Base-by-base conservation (phyloP, 2,329 filamentous ascomycete species). In the Drechslerella coelobrocha region DNA sequence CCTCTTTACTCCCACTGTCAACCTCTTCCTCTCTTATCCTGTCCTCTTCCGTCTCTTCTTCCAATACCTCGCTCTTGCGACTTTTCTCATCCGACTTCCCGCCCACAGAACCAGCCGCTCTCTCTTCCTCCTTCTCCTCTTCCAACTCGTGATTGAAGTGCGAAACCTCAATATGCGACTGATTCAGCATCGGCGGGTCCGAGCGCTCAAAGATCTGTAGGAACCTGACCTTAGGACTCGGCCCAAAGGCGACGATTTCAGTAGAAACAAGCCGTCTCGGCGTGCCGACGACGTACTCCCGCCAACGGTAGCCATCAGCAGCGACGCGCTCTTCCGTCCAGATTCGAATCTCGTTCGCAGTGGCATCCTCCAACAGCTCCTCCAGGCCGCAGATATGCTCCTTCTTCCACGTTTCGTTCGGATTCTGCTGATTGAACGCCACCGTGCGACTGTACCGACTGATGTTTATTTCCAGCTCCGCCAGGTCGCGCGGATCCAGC, bases 131-230 rank as follows among this genome's bases (percentile, higher is more conserved):
- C 50, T 37, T 68, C 59, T 17, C 54, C 56, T 17, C 29, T 23
- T 39, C 34, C 5, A n/a, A 4, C 5, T n/a, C 34, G 29, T 61
- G 63, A 37, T 68, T 68, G 21, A 55, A 68, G 43, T 68, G 63
- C 41, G 63, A 68, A 9, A 68, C 63, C 26, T 68, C 63, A 45
- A 68, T 68, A 47, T 68, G 63, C 34, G 63, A 68, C 39, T 68
- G 56, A 10, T 50, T 52, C 26, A 69, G 24, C 57, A 69, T 69
- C 3, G 65, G 65, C n/a, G 57, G 57, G 34, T 62, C 57, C 45
- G 65, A 54, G 17, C 54, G 55, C 19, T 69, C 65, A 39, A 69
- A 69, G 51, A 68, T 68, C 43, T 68, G 63, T 34, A 68, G 43
- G 34, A 68, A 68, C 31, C 65, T 37, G 12, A 69, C 65, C 27